Conservation (phyloP, 768 basidiomycete species). For the Russula olivacea region DNA sequence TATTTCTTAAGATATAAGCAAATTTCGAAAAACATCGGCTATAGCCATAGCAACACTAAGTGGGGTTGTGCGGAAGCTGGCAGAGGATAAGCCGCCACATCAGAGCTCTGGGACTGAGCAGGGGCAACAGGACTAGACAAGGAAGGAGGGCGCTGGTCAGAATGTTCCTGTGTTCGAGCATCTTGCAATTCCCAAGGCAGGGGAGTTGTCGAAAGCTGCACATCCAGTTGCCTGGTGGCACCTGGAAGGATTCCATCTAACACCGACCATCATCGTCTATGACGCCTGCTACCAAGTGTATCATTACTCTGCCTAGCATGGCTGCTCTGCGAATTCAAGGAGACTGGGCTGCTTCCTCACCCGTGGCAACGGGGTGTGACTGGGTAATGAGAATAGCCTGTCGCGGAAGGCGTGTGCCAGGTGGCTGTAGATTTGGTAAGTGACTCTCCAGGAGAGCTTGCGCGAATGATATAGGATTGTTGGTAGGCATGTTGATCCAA, state of each 20-base stretch:
- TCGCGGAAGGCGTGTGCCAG: conserved; percentile 58
- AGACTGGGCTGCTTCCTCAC: conserved; percentile 45
- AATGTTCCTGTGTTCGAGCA: neutral
- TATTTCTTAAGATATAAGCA: too few relatives aligned
- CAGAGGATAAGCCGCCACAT: conserved; percentile 15
- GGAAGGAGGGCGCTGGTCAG: conserved; percentile 2
- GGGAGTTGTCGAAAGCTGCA: neutral
- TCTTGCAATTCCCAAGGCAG: conserved; percentile 8
- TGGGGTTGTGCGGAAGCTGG: conserved; percentile 35
- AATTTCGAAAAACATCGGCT: too few relatives aligned
- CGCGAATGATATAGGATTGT: conserved; percentile 64
- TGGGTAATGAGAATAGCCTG: conserved; percentile 58
- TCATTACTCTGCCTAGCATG: conserved; percentile 17
- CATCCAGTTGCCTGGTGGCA: conserved; percentile 26
- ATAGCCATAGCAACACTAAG: too few relatives aligned
- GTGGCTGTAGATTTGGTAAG: conserved; percentile 65
- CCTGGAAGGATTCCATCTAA: conserved; percentile 43
- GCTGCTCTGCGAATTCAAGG: conserved; percentile 38
- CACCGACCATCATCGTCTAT: conserved; percentile 71
- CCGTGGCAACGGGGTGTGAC: conserved; percentile 35
- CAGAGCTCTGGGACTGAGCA: conserved; percentile 1
- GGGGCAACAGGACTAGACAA: neutral
- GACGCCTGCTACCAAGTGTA: conserved; percentile 33
- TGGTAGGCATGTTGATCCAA: conserved; percentile 26
- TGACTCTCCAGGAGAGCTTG: conserved; percentile 77